Percentiles rank a stretch among this genome's conserved stretches.
Conservation (phyloP, 192 early-diverging fungal genomes). For the Dissophora ornata region DNA sequence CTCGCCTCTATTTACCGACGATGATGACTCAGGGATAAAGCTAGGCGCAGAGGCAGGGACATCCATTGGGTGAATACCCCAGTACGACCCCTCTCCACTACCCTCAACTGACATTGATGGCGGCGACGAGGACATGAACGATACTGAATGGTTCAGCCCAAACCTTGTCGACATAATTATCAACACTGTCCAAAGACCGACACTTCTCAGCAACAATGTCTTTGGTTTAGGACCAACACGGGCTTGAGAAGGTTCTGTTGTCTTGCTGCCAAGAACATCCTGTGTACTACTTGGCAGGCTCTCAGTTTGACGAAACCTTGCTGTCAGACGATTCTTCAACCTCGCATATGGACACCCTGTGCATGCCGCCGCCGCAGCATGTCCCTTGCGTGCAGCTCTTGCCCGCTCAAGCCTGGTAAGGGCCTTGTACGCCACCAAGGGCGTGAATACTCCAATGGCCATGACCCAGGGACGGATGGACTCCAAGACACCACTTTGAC, state of each 20-base stretch:
- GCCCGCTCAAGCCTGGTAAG: background rate
- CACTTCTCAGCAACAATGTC: conserved; percentile 1
- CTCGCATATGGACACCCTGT: background rate
- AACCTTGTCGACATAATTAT: background rate
- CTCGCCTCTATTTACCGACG: too few relatives aligned
- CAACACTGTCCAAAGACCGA: conserved; percentile 8
- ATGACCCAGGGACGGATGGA: background rate
- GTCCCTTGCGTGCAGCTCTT: too few relatives aligned
- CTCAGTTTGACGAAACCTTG: background rate
- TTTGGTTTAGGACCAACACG: background rate
- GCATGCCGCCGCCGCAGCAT: too few relatives aligned
- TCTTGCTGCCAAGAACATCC: too few relatives aligned
- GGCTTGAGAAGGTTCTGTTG: too few relatives aligned
- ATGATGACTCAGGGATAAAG: too few relatives aligned
- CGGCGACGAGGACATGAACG: background rate
- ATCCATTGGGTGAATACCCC: too few relatives aligned
- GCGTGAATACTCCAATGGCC: background rate
- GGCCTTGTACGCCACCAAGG: background rate
- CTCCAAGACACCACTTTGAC: background rate
- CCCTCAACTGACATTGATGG: background rate
- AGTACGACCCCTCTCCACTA: too few relatives aligned
- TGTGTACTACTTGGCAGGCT: too few relatives aligned
- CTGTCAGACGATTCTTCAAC: background rate
- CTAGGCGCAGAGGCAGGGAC: too few relatives aligned
- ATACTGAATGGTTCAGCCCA: conserved; percentile 8